These are phyloP conservation scores for Dryadomyces quercivorus DNA, from an alignment of 2,329 filamentous ascomycete species.

Conservation along the genomic window DNA sequence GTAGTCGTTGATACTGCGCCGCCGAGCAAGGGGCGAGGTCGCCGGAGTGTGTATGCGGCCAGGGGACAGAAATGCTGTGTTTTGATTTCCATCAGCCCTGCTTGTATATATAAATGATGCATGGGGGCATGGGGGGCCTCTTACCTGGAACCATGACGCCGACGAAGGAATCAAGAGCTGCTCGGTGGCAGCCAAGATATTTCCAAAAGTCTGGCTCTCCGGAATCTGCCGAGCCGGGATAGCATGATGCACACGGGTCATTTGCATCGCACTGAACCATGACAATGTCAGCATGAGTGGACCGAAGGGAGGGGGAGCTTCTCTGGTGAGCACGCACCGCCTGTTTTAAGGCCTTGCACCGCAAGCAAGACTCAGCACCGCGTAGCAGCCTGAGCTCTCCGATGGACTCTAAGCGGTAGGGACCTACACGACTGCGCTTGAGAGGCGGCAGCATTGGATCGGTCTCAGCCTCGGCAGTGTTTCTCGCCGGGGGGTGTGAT, in stretches of 20 bases:
- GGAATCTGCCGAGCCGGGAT: conserved; percentile 17
- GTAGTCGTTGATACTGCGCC: conserved; percentile 39
- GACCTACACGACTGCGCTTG: conserved; percentile 39
- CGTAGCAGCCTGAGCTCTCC: conserved; percentile 39
- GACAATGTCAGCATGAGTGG: not conserved
- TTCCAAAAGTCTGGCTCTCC: conserved; percentile 32
- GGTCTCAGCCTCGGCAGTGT: conserved; percentile 32
- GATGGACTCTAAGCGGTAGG: conserved; percentile 43
- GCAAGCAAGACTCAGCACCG: conserved; percentile 35
- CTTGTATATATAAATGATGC: not conserved
- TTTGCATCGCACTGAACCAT: conserved; percentile 36
- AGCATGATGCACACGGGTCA: conserved; percentile 35
- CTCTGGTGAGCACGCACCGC: conserved; percentile 21
- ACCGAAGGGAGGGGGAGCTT: not conserved
- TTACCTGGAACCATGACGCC: conserved; percentile 39
- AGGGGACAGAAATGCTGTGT: conserved; percentile 2
- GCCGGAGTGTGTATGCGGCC: conserved; percentile 30
- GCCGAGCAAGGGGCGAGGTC: conserved; percentile 35
- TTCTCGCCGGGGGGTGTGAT: conserved; percentile 16
- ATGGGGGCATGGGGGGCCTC: too few relatives aligned
- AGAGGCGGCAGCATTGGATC: conserved; percentile 42
- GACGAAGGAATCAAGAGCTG: conserved; percentile 31
- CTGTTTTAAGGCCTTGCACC: conserved; percentile 34
- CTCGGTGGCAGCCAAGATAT: conserved; percentile 38
- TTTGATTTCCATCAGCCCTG: not conserved